phyloP scores from a whole-genome alignment of 2,329 filamentous ascomycete genomes.

The Tolypocladium ophioglossoides region DNA sequence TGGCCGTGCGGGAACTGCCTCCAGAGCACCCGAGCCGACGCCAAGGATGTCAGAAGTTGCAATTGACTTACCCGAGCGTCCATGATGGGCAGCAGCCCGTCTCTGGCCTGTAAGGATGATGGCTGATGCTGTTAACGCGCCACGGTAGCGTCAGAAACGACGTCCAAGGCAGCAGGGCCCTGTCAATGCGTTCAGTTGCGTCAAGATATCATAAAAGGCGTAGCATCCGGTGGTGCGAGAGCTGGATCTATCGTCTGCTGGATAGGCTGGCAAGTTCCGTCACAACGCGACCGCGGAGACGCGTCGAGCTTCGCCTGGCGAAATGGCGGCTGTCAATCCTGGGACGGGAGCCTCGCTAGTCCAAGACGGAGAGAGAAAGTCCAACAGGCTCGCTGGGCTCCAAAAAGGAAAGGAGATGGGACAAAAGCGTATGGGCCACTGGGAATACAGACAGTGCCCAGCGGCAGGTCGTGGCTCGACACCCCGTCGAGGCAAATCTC shows the following conservation, averaged over 20 bases:
- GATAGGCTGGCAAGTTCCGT: background rate
- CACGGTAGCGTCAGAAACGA: conserved; percentile 5
- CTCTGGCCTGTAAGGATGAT: conserved; percentile 7
- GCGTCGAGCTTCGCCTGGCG: background rate
- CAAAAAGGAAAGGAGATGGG: background rate
- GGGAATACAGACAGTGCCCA: background rate
- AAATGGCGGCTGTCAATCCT: background rate
- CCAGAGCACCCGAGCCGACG: background rate
- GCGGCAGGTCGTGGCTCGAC: background rate
- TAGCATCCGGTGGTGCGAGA: background rate
- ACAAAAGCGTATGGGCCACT: no score
- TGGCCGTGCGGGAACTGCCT: background rate
- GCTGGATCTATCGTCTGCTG: background rate
- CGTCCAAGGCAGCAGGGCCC: conserved; percentile 4
- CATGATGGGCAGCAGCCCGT: conserved; percentile 15
- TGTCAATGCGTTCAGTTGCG: conserved; percentile 1
- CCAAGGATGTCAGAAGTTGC: background rate
- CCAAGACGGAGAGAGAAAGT: background rate
- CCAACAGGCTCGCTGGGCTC: background rate
- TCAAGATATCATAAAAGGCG: conserved; percentile 8
- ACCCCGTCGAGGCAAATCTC: conserved; percentile 4
- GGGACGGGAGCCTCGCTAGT: background rate
- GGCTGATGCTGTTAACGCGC: conserved; percentile 11
- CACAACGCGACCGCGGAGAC: background rate
- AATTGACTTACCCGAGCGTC: conserved; percentile 22